phyloP scores from a whole-genome alignment of 371 early-diverging fungal genomes.

The Nematocida major region DNA sequence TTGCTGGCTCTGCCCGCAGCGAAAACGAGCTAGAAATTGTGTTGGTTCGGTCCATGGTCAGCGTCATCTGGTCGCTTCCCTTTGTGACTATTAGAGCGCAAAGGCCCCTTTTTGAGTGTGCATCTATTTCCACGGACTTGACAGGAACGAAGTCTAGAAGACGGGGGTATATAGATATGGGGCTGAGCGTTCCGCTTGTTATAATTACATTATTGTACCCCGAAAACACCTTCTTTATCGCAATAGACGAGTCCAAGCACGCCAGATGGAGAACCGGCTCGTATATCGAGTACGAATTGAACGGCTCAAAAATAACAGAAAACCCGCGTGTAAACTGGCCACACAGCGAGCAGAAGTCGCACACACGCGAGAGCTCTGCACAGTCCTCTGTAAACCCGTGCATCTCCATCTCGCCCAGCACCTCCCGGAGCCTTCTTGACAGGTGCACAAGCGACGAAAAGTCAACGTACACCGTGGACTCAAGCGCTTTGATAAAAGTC shows the following conservation, averaged over 20 bases:
- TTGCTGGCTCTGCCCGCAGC: slow-evolving; percentile 89
- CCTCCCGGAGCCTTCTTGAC: slow-evolving; percentile 76
- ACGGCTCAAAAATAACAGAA: slow-evolving; percentile 89
- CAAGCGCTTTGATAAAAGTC: slow-evolving; percentile 80
- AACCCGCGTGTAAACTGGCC: slow-evolving; percentile 92
- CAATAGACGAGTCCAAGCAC: slow-evolving; percentile 92
- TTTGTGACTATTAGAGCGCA: slow-evolving; percentile 73
- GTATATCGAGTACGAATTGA: slow-evolving; percentile 78
- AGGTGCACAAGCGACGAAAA: slow-evolving; percentile 57
- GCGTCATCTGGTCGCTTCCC: slow-evolving; percentile 65
- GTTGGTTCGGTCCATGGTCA: slow-evolving; percentile 35
- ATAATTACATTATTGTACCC: slow-evolving; percentile 90
- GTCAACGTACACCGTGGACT: slow-evolving; percentile 67
- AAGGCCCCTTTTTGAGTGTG: slow-evolving; percentile 83
- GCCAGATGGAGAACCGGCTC: slow-evolving; percentile 68
- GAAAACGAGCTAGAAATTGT: slow-evolving; percentile 71
- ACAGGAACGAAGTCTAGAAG: slow-evolving; percentile 79
- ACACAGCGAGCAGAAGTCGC: slow-evolving; percentile 84
- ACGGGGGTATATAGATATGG: slow-evolving; percentile 94
- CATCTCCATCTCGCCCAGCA: slow-evolving; percentile 66
- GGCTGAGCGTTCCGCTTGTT: slow-evolving; percentile 95
- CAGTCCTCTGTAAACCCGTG: slow-evolving; percentile 79
- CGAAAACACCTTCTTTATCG: slow-evolving; percentile 85
- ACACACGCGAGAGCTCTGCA: slow-evolving; percentile 74
- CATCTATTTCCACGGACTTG: slow-evolving; percentile 74